Conservation (phyloP, 352 stramenopile genomes). For the Pythium coloratum region DNA sequence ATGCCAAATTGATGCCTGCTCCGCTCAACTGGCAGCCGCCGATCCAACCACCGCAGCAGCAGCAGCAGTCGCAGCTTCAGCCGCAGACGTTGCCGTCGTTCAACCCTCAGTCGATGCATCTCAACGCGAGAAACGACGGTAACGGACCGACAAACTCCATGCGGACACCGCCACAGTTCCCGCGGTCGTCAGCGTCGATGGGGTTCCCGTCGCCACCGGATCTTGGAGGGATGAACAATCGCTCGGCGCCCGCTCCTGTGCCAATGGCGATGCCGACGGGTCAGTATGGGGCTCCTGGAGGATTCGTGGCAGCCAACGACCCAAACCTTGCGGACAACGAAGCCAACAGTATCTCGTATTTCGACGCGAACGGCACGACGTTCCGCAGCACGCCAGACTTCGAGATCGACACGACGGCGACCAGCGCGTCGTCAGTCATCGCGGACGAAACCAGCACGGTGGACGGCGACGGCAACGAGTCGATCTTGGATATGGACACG, state of each 20-base stretch:
- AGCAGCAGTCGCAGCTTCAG: slow-evolving; percentile 11
- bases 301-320: slow-evolving; percentile 66
- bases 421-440: slow-evolving; percentile 12
- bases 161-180: slow-evolving; percentile 14
- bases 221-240: slow-evolving; percentile 9
- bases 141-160: background rate
- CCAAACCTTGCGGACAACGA: slow-evolving; percentile 38
- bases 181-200: slow-evolving; percentile 27
- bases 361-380: slow-evolving; percentile 62
- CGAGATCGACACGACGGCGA: slow-evolving; percentile 43
- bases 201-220: slow-evolving; percentile 30
- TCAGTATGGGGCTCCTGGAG: slow-evolving; percentile 10
- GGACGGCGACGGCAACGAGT: slow-evolving; percentile 22
- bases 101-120: slow-evolving; percentile 12
- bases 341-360: slow-evolving; percentile 57
- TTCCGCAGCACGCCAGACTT: slow-evolving; percentile 50
- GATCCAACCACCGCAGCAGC: slow-evolving; percentile 13
- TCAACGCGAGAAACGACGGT: background rate
- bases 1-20: background rate
- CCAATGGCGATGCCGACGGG: slow-evolving; percentile 6
- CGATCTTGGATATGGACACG: slow-evolving; percentile 58
- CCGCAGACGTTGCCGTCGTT: slow-evolving; percentile 1
- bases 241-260: background rate
- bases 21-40: slow-evolving; percentile 13
- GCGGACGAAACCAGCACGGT: slow-evolving; percentile 19